phyloP scores from a whole-genome alignment of 2,329 filamentous ascomycete genomes.

The Fusarium sp. region DNA sequence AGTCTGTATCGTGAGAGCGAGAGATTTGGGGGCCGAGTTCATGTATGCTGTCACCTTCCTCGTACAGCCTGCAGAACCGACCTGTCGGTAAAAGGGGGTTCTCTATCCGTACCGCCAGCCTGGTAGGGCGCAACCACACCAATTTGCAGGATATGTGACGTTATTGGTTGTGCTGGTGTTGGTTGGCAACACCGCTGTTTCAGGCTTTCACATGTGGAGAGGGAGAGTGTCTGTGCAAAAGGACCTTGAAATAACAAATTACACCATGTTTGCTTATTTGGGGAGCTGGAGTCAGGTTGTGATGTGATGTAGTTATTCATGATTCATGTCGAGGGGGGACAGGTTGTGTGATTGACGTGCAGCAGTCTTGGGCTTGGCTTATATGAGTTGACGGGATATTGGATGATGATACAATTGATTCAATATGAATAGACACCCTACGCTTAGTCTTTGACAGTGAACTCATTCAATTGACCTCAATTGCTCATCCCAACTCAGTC shows the following conservation, averaged over 20 bases:
- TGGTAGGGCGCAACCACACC: slow-evolving; percentile 19
- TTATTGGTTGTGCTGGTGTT: not conserved
- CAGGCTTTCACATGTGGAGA: not conserved
- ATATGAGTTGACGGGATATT: not conserved
- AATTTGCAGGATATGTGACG: not conserved
- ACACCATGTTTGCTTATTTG: not conserved
- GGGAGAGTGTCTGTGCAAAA: not conserved
- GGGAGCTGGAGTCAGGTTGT: not conserved
- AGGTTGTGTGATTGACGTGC: not conserved
- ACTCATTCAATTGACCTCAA: not conserved
- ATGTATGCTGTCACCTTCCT: slow-evolving; percentile 8
- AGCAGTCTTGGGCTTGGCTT: not conserved
- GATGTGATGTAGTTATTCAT: not conserved
- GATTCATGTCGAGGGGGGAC: not conserved
- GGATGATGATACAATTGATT: too few species aligned
- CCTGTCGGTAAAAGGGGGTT: slow-evolving; percentile 26
- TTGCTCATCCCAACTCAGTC: fast-evolving
- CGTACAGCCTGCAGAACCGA: slow-evolving; percentile 1
- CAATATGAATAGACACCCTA: not conserved
- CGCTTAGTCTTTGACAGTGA: not conserved
- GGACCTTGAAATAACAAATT: slow-evolving; percentile 17
- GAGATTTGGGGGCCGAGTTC: not conserved
- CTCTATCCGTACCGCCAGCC: not conserved
- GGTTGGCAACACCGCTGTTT: slow-evolving; percentile 25
- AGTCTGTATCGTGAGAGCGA: not conserved